Base-by-base conservation (phyloP, 2,329 filamentous ascomycete genomes). In the Fusarium humuli region DNA sequence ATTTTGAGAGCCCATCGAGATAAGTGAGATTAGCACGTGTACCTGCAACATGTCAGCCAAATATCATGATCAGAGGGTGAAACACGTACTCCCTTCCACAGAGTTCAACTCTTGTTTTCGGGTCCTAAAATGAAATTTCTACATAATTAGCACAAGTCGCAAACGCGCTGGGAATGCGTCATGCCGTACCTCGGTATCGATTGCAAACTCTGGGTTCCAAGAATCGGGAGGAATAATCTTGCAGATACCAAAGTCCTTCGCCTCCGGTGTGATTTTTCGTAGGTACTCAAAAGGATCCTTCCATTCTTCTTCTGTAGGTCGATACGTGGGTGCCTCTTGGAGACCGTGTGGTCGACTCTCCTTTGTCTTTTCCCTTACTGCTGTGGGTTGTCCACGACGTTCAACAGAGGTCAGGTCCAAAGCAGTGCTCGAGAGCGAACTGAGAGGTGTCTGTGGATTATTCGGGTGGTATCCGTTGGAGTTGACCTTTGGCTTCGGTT, bases 121-220 rank as follows among this genome's bases (percentile, higher is more conserved):
- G 16, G 96, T 99, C 71, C 94, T 90, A 78, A 99, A 99, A 80
- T 99, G 96, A 77, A 99, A 99, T 81, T 91, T 93, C 94, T 98
- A 54, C 23, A 63, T 23, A 58, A 60, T 74, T 55, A 71, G 69
- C 45, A 55, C 41, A 8, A 48, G 22, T 22, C 41, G 46, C 27
- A 25, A 52, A 58, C 67, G 68, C 68, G 55, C 54, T 45, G 32
- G 30, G 27, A 53, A 34, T 59, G 41, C 47, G 46, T 32, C 66
- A 50, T 48, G 29, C 70, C 79, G 47, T 72, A 98, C 95, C 90
- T 98, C 94, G 23, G 95, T 98, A 78, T 99, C 94, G 77, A 99
- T 97, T 45, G 94, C 94, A 79, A 99, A 98, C 18, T 94, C 87
- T 10, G 96, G 96, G 76, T 97, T 95, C 96, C 96, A 99, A 34